Base-by-base conservation (phyloP, 225 moss, liverwort and hornwort species). In the Climacium dendroides region DNA sequence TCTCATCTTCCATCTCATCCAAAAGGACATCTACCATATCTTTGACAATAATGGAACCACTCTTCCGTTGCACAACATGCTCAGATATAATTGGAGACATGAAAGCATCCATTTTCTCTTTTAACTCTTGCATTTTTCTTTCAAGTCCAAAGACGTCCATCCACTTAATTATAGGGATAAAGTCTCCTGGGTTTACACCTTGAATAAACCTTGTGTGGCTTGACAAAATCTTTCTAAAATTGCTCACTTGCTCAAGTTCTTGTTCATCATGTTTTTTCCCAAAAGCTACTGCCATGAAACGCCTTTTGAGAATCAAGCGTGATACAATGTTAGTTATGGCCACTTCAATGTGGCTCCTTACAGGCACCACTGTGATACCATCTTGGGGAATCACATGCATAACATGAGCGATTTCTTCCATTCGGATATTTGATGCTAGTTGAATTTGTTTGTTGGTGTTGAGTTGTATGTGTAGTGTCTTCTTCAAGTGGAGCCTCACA, bases 201-300 rank as follows among this genome's bases (percentile, higher is more conserved):
- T 11, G 69, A 37, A 1, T 6, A 30, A 2, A 17, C 2, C 10
- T 29, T 0, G 7, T 1, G 4, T 48, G 30, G 5, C 28, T 52
- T 3, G 16, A 28, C 26, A 70, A 12, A n/a, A 60, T 59, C 10
- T 14, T n/a, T 61, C 29, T 58, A 12, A 80, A 80, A 47, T 61
- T 71, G 7, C 23, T 35, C 26, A 70, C 58, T 47, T 72, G 57
- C 4, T 60, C 26, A 2, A 79, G 16, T 28, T 87, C 80, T 29
- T 39, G 52, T 13, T 63, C 47, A 22, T 45, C 63, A 48, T 22
- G 4, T 47, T 48, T 29, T 3, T 81, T 62, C 8, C 11, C 24
- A 1, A 5, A 39, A 64, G 64, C 20, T 15, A n/a, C n/a, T n/a
- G n/a, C n/a, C n/a, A n/a, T n/a, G n/a, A n/a, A n/a, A n/a, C n/a